These are phyloP conservation scores for Globisporangium iwayamae DNA, from an alignment of 352 stramenopile species.

Conservation along the genomic window DNA sequence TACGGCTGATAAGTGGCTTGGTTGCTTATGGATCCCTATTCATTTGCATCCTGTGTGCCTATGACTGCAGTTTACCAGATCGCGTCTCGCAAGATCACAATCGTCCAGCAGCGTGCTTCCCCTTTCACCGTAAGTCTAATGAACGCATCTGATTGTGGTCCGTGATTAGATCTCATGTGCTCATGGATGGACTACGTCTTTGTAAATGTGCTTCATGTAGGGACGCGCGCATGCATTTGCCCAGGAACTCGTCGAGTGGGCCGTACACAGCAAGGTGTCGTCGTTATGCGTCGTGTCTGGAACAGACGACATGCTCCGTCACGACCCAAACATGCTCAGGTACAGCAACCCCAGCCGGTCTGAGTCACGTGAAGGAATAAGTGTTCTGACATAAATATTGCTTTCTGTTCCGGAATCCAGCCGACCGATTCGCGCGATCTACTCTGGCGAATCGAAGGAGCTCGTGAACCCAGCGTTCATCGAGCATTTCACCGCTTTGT, in stretches of 20 bases:
- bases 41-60: too few species aligned
- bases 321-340: constrained; percentile 73
- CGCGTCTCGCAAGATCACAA: constrained; percentile 54
- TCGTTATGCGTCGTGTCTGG: constrained; percentile 57
- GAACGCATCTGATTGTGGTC: neutral
- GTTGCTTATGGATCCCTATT: neutral
- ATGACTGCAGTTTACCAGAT: constrained; percentile 54
- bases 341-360: neutral
- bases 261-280: constrained; percentile 31
- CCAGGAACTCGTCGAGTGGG: constrained; percentile 59
- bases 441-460: constrained; percentile 23
- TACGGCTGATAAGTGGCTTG: neutral
- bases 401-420: constrained; percentile 14
- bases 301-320: constrained; percentile 78
- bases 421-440: constrained; percentile 57
- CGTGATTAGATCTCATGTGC: neutral
- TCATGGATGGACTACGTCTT: neutral
- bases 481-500: constrained; percentile 33
- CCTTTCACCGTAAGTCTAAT: constrained; percentile 32
- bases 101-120: constrained; percentile 72
- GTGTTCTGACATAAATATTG: too few species aligned
- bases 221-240: constrained; percentile 48
- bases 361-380: neutral
- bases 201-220: constrained; percentile 24
- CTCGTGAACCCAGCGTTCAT: constrained; percentile 35